Percentiles rank a stretch among this genome's conserved stretches.
phyloP scores from a whole-genome alignment of 2,329 filamentous ascomycete genomes.

The Teratosphaeria zuluensis region DNA sequence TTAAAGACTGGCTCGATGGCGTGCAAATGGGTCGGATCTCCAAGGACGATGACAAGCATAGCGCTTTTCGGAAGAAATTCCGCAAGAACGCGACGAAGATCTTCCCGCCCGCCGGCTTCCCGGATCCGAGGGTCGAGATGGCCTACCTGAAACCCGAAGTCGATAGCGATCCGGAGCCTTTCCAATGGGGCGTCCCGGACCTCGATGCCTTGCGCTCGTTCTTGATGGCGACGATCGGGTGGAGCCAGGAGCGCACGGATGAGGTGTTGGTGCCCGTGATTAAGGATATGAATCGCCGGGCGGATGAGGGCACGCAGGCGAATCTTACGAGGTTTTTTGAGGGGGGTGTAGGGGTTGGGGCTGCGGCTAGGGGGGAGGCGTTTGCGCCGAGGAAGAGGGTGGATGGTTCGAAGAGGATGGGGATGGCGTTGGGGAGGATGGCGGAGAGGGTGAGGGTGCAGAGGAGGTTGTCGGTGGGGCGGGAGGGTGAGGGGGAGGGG shows the following conservation, averaged over 20 bases:
- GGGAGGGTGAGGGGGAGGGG: background rate
- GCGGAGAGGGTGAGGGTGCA: slow-evolving; percentile 42
- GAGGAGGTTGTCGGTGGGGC: slow-evolving; percentile 10
- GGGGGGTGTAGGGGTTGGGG: slow-evolving; percentile 60
- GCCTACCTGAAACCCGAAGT: slow-evolving; percentile 85
- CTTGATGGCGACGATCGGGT: slow-evolving; percentile 85
- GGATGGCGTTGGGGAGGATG: slow-evolving; percentile 60
- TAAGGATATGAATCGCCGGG: slow-evolving; percentile 82
- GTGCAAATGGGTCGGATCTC: slow-evolving; percentile 61
- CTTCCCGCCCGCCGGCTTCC: slow-evolving; percentile 74
- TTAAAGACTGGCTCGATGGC: slow-evolving; percentile 77
- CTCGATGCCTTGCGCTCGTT: slow-evolving; percentile 75
- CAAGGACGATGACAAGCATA: slow-evolving; percentile 45
- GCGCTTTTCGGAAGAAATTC: slow-evolving; percentile 75
- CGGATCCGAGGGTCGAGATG: slow-evolving; percentile 64
- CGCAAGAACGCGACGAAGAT: slow-evolving; percentile 74
- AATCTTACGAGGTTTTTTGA: slow-evolving; percentile 94
- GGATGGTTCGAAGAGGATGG: slow-evolving; percentile 65
- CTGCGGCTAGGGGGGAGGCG: slow-evolving; percentile 40
- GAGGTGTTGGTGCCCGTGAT: slow-evolving; percentile 95
- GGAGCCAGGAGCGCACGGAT: slow-evolving; percentile 83
- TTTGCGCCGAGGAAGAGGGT: slow-evolving; percentile 61
- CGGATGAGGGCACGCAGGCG: slow-evolving; percentile 81
- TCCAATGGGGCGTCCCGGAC: slow-evolving; percentile 95
- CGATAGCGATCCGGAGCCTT: slow-evolving; percentile 64